Evolutionary conservation across 495 filamentous ascomycete species (phyloP), one percentile per base, ranked within the genome.

Genomic region (Neurospora tetrasperma): DNA sequence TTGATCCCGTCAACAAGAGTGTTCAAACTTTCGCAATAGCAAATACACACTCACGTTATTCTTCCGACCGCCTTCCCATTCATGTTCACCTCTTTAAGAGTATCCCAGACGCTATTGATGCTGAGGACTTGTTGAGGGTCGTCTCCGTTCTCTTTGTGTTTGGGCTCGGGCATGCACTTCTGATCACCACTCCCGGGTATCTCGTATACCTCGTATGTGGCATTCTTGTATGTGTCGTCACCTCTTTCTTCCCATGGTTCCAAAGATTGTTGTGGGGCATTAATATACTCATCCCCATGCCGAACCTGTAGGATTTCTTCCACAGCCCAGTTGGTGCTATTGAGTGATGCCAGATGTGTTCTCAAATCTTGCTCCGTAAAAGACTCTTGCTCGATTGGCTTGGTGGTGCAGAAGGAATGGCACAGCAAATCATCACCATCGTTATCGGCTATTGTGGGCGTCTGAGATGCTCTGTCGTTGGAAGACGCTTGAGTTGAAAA

Each of bases 131-230:
- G 20, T 4, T 69, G 35, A 46, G 46, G 31, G 73, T 71, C 35
- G 23, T 59, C 11, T 16, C 31, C 27, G 35, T 41, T 18, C 31
- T n/a, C 31, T 11, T 23, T 46, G 35, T 80, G 78, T 18, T 81
- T 78, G 12, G 74, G 72, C 14, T 81, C 39, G 3, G 83, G 76
- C 0, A 76, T 74, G 23, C 83, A 83, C 73, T 87, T 82, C 23
- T 73, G 75, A 3, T 82, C 82, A 20, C 54, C 54, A 4, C 54
- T 31, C 6, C 54, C 54, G 14, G 54, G 12, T 66, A 89, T 79
- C 72, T 88, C 86, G 71, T 85, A 87, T 8, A 89, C 80, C 66
- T 83, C 83, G 70, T 84, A 86, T 66, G 84, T 85, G 8, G 81
- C 81, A 70, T 81, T 79, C 59, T 83, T 81, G 69, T 78, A 83